Percentiles rank a stretch among this genome's conserved stretches.
Evolutionary conservation across 768 basidiomycete species (phyloP).

Genomic region (Pulveroboletus sp.): DNA sequence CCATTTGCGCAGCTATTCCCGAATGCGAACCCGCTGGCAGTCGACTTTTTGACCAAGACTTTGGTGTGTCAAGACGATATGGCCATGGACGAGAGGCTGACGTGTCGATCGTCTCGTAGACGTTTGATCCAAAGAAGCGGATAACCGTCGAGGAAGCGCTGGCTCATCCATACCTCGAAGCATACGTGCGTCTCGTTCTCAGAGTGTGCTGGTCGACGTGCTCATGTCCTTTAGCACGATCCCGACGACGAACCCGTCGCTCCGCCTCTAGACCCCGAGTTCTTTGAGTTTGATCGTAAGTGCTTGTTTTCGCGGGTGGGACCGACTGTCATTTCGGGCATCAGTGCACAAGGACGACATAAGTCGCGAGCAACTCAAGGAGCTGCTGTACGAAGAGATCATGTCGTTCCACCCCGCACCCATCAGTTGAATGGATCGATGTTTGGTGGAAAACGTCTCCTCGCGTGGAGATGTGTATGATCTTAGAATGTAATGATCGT

Average conservation of each 20-base stretch:
- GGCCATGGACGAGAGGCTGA: not conserved
- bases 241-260: slow-evolving; percentile 96
- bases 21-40: slow-evolving; percentile 76
- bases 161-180: slow-evolving; percentile 91
- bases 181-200: slow-evolving; percentile 57
- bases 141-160: slow-evolving; percentile 92
- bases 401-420: slow-evolving; percentile 76
- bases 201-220: not conserved
- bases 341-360: slow-evolving; percentile 93
- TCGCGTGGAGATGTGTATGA: too few relatives aligned
- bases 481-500: too few relatives aligned
- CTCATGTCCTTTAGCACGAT: slow-evolving; percentile 59
- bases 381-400: slow-evolving; percentile 92
- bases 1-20: slow-evolving; percentile 87
- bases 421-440: slow-evolving; percentile 34
- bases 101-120: slow-evolving; percentile 41
- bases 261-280: slow-evolving; percentile 90
- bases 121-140: slow-evolving; percentile 97
- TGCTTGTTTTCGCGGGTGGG: slow-evolving; percentile 8
- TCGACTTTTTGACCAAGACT: slow-evolving; percentile 79
- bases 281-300: slow-evolving; percentile 96
- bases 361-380: slow-evolving; percentile 92
- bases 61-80: too few relatives aligned
- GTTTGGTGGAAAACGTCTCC: not conserved
- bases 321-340: not conserved